Conservation (phyloP, 2,329 filamentous ascomycete species). For the Incumbomyces delicatus region DNA sequence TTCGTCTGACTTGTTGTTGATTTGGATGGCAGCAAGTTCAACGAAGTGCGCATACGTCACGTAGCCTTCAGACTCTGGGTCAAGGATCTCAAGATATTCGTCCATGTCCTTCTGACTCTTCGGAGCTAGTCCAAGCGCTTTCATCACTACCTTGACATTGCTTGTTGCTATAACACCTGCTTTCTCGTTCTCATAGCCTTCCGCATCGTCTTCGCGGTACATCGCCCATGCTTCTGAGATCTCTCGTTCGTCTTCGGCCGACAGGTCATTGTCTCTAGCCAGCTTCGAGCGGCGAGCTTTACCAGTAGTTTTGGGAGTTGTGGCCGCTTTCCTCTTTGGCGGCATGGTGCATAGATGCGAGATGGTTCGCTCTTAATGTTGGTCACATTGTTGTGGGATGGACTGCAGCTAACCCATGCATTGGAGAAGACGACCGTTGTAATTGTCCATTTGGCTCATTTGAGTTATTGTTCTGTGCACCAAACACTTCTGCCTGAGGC, state of each 20-base stretch:
- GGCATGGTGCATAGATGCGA: not conserved
- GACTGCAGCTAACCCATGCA: too few species aligned
- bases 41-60: constrained; percentile 74
- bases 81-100: constrained; percentile 70
- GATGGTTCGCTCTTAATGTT: too few species aligned
- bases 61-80: constrained; percentile 70
- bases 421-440: too few species aligned
- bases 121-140: constrained; percentile 70
- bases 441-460: too few species aligned
- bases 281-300: constrained; percentile 66
- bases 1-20: constrained; percentile 50
- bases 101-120: constrained; percentile 53
- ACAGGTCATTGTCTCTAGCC: constrained; percentile 82
- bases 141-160: constrained; percentile 62
- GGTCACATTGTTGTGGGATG: too few species aligned
- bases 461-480: too few species aligned
- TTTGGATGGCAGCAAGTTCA: constrained; percentile 76
- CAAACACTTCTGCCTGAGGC: too few species aligned
- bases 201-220: constrained; percentile 47
- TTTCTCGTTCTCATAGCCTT: constrained; percentile 62
- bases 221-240: constrained; percentile 83
- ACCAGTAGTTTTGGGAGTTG: constrained; percentile 24
- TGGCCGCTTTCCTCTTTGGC: constrained; percentile 5
- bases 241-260: constrained; percentile 73
- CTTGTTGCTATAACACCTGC: constrained; percentile 57